Evolutionary conservation across 1,139 yeast genomes (phyloP).

Genomic region (Taphrina pruni): DNA sequence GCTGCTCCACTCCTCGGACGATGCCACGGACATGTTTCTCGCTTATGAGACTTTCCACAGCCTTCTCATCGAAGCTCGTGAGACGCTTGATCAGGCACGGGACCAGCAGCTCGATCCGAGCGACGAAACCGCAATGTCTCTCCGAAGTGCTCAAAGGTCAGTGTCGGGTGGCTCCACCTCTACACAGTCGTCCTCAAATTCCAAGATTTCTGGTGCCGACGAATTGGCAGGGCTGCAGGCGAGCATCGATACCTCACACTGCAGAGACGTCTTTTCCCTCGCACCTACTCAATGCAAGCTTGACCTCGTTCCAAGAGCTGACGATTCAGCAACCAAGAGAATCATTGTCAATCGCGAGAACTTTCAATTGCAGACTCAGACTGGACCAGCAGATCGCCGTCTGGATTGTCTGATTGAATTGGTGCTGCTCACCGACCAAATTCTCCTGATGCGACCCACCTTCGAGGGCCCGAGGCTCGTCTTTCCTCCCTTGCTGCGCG

Average conservation of each 20-base stretch:
- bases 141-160: conserved; percentile 31
- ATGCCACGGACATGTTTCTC: conserved; percentile 37
- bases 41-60: conserved; percentile 37
- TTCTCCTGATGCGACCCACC: conserved; percentile 29
- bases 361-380: conserved; percentile 21
- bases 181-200: conserved; percentile 39
- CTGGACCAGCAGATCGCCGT: conserved; percentile 5
- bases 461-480: conserved; percentile 31
- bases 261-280: conserved; percentile 31
- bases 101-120: background rate
- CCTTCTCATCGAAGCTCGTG: conserved; percentile 31
- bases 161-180: conserved; percentile 39
- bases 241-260: conserved; percentile 7
- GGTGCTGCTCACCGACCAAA: conserved; percentile 32
- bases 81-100: conserved; percentile 30
- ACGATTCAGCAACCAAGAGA: conserved; percentile 6
- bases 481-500: conserved; percentile 36
- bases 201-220: conserved; percentile 25
- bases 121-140: conserved; percentile 7
- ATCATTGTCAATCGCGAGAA: conserved; percentile 33
- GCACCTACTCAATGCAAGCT: conserved; percentile 15
- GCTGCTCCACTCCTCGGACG: conserved; percentile 36
- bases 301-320: conserved; percentile 21
- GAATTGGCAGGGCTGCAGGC: conserved; percentile 31
- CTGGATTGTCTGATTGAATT: conserved; percentile 34